Evolutionary conservation across 2,329 filamentous ascomycete species (phyloP).

Genomic region (Botrytis paeoniae): DNA sequence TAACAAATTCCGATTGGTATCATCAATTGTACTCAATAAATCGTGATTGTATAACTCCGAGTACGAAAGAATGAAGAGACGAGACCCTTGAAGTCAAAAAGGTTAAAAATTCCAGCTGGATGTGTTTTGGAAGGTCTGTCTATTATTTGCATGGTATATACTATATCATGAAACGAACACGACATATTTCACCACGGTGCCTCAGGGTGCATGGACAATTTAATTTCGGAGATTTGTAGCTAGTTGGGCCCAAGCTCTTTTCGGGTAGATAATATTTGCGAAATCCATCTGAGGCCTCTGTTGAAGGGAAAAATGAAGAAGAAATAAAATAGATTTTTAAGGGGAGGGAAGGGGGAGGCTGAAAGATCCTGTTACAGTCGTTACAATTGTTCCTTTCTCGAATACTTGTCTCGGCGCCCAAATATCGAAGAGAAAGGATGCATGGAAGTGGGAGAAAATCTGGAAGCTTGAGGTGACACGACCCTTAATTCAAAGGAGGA

Average conservation of each 20-base stretch:
- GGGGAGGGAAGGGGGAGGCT: neutral
- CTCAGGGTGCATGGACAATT: neutral
- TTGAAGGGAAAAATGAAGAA: neutral
- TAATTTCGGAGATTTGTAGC: slow-evolving; percentile 3
- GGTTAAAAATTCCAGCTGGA: neutral
- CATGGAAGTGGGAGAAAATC: neutral
- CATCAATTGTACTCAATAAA: neutral
- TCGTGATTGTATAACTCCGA: neutral
- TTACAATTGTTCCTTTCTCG: neutral
- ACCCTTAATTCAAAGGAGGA: neutral
- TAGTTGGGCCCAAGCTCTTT: neutral
- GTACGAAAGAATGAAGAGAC: neutral
- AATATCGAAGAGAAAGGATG: neutral
- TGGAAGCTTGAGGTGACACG: neutral
- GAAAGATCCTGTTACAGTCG: neutral
- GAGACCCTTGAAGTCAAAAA: neutral
- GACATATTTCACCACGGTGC: neutral
- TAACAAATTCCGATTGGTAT: neutral
- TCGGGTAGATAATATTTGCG: neutral
- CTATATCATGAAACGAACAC: neutral
- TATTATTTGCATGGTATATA: neutral
- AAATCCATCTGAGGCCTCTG: neutral
- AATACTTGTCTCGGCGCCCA: neutral
- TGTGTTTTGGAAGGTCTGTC: neutral
- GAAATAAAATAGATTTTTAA: neutral